Base-by-base conservation (phyloP, 2,329 filamentous ascomycete genomes). In the Fusarium gaditjirri region DNA sequence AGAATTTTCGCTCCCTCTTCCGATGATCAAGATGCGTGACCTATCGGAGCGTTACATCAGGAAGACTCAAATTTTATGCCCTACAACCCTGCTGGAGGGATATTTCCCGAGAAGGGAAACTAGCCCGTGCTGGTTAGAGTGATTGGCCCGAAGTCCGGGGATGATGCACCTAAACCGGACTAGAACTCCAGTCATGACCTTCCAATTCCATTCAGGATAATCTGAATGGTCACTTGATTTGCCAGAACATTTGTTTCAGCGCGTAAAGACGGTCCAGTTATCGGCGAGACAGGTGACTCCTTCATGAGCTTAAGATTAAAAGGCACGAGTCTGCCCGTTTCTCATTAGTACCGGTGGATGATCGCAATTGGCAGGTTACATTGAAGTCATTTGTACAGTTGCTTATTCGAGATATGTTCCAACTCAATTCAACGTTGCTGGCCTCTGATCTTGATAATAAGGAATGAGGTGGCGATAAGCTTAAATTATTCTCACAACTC, bases 41-140 rank as follows among this genome's bases (percentile, higher is more conserved):
- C 46, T 33, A 66, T 60, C 53, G 36, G 13, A 66, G 39, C 33
- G 64, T 66, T 52, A 66, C 64, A 66, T 61, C 41, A 10, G 31
- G n/a, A 14, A 31, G 25, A 11, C n/a, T 16, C 31, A 14, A 36
- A 36, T 43, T 43, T 57, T 29, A 36, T 55, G 36, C 58, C 46
- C 36, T 31, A 31, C 17, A 39, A 50, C 55, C 33, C 31, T 36
- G 23, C 16, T 31, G n/a, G 29, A 25, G 39, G 19, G 21, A 58
- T 52, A 36, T 11, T 23, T 29, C 35, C 43, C 43, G 25, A 56
- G 29, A 23, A 47, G 33, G 54, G 54, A 49, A 57, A 57, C 54
- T 57, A 49, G 21, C 54, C 54, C 54, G 54, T 12, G 54, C n/a
- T 27, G 21, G 54, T 56, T 56, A 58, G 55, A 52, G 33, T 31